Conservation (phyloP, 2,329 filamentous ascomycete species). For the Aureobasidium zeae region DNA sequence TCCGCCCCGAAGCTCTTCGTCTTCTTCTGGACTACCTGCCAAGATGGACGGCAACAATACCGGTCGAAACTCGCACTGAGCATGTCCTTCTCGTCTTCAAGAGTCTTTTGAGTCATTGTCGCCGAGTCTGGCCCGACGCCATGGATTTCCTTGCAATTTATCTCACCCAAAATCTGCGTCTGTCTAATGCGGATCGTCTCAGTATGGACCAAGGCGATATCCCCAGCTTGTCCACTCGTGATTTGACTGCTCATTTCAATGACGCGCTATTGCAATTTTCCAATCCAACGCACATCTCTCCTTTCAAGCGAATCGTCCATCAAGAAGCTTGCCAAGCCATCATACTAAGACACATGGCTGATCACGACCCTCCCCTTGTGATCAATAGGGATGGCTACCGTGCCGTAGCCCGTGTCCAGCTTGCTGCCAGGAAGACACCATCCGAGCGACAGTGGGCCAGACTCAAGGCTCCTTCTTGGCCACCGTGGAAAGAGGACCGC, state of each 20-base stretch:
- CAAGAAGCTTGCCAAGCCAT: conserved; percentile 51
- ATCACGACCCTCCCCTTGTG: conserved; percentile 43
- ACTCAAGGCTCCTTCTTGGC: conserved; percentile 53
- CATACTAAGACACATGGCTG: conserved; percentile 49
- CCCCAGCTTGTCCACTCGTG: neutral
- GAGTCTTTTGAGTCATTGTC: conserved; percentile 43
- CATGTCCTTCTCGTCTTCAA: conserved; percentile 33
- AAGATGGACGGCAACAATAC: neutral
- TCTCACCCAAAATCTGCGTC: neutral
- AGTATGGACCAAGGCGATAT: neutral
- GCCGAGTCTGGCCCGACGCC: conserved; percentile 39
- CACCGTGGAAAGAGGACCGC: conserved; percentile 55
- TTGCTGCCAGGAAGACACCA: conserved; percentile 48
- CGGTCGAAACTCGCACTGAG: neutral
- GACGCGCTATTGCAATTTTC: conserved; percentile 40
- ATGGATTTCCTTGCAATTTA: conserved; percentile 23
- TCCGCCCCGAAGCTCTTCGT: conserved; percentile 36
- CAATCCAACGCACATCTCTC: conserved; percentile 38
- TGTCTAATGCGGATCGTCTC: neutral
- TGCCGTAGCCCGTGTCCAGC: conserved; percentile 46
- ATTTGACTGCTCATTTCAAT: conserved; percentile 28
- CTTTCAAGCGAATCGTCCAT: conserved; percentile 38
- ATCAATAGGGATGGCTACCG: conserved; percentile 51
- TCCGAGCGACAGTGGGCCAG: conserved; percentile 49
- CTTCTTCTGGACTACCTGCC: conserved; percentile 30